phyloP scores from a whole-genome alignment of 2,329 filamentous ascomycete genomes.

The Dactylellina sp. region DNA sequence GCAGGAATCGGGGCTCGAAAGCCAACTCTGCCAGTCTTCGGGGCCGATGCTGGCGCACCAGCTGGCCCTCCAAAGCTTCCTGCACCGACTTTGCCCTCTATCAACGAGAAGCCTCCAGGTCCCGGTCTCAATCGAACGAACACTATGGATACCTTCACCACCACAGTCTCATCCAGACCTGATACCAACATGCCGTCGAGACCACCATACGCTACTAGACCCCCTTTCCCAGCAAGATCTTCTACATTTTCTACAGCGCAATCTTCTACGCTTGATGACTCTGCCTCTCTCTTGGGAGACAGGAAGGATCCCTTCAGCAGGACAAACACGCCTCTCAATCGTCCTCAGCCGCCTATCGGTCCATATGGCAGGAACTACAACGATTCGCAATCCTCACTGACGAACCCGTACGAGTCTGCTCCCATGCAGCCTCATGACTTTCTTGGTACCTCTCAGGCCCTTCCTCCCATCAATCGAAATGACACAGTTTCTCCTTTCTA shows the following conservation, averaged over 20 bases:
- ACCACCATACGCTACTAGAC: slow-evolving; percentile 43
- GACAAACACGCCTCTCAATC: slow-evolving; percentile 46
- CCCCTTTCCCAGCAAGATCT: slow-evolving; percentile 31
- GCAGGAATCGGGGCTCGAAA: slow-evolving; percentile 36
- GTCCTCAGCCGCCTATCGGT: slow-evolving; percentile 42
- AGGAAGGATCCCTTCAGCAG: slow-evolving; percentile 46
- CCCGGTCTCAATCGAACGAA: slow-evolving; percentile 51
- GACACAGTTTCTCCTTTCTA: slow-evolving; percentile 51
- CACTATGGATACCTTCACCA: slow-evolving; percentile 52
- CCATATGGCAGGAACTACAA: slow-evolving; percentile 42
- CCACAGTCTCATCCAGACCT: slow-evolving; percentile 49
- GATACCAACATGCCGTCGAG: slow-evolving; percentile 43
- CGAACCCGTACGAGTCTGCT: slow-evolving; percentile 49
- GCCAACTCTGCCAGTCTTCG: slow-evolving; percentile 49
- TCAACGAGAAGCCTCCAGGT: slow-evolving; percentile 37
- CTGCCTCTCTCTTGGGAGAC: slow-evolving; percentile 26
- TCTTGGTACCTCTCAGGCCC: slow-evolving; percentile 31
- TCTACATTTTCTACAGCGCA: slow-evolving; percentile 25
- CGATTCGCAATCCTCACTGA: slow-evolving; percentile 43
- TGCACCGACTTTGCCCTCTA: slow-evolving; percentile 35
- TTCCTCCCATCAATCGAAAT: slow-evolving; percentile 44
- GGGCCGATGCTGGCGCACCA: slow-evolving; percentile 12
- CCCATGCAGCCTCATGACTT: slow-evolving; percentile 51
- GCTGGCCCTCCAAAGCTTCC: not conserved
- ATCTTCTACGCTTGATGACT: slow-evolving; percentile 46